These are phyloP conservation scores for Candida rishiriensis DNA, from an alignment of 805 yeast genomes.

Conservation along the genomic window DNA sequence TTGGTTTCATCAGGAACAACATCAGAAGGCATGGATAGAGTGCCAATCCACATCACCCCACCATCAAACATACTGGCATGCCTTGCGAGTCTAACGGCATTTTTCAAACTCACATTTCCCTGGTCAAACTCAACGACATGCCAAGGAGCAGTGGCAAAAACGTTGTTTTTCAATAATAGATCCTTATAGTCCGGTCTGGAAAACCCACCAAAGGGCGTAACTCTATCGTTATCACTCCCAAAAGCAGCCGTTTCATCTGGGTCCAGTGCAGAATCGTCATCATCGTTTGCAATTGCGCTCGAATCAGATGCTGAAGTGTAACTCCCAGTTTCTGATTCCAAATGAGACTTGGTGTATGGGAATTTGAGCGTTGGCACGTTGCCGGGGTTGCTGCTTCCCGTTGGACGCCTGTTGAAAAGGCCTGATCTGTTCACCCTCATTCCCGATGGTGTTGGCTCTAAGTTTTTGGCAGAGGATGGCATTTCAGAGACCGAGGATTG, in stretches of 20 bases:
- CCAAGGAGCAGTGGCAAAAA: slow-evolving; percentile 68
- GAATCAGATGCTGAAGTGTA: neutral
- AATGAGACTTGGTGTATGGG: neutral
- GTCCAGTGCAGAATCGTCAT: slow-evolving; percentile 4
- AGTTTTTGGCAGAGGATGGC: neutral
- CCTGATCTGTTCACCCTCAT: slow-evolving; percentile 15
- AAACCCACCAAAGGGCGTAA: slow-evolving; percentile 71
- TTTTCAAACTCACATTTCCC: slow-evolving; percentile 86
- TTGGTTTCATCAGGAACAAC: slow-evolving; percentile 57
- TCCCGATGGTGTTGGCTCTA: slow-evolving; percentile 18
- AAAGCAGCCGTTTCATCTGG: slow-evolving; percentile 1
- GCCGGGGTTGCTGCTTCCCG: neutral
- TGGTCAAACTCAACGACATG: slow-evolving; percentile 58
- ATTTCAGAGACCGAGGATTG: slow-evolving; percentile 18
- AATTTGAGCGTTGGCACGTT: slow-evolving; percentile 1
- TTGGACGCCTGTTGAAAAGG: slow-evolving; percentile 10
- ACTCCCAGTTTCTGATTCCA: neutral
- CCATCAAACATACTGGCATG: slow-evolving; percentile 31
- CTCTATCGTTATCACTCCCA: slow-evolving; percentile 23
- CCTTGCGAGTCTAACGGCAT: slow-evolving; percentile 69
- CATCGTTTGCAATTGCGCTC: neutral
- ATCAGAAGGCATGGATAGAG: slow-evolving; percentile 88
- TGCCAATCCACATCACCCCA: slow-evolving; percentile 75
- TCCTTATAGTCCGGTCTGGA: slow-evolving; percentile 55
- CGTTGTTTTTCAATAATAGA: slow-evolving; percentile 39